Base-by-base conservation (phyloP, 2,329 filamentous ascomycete genomes). In the Xylaria sp. region DNA sequence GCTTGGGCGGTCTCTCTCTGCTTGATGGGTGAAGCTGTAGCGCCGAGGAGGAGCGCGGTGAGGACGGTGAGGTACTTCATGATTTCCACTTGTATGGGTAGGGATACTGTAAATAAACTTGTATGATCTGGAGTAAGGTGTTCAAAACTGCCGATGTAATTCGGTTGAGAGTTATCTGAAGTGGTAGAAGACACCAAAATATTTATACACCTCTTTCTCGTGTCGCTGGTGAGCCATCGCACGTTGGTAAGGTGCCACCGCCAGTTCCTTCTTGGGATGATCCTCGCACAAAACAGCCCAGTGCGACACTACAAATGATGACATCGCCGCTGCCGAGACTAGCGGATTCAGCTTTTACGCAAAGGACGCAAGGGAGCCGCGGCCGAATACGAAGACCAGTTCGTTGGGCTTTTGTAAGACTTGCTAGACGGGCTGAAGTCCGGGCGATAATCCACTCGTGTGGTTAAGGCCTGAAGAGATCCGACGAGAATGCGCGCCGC, bases 41-140 rank as follows among this genome's bases (percentile, higher is more conserved):
- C 73, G 66, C 68, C 64, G 10, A 75, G 70, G 58, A 75, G 68
- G 58, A 75, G 59, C 28, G 74, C 68, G n/a, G 72, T 62, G 28
- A 76, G 23, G 33, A 70, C 25, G 7, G 68, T 56, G 59, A 75
- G 20, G 52, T 62, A 67, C 70, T 74, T 76, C 73, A 76, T 77
- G 7, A 49, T 66, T 61, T 20, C n/a, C 25, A 28, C 23, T 58
- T 31, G 46, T 57, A 20, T 49, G 4, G 25, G 46, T 57, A 20
- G 25, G 4, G 25, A 23, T 46, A 8, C 25, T 54, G 15, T 51
- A 6, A 28, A 10, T n/a, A 3, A 20, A 33, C 57, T 5, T 25
- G 23, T 33, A 15, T 39, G 10, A 31, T 52, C 15, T n/a, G 15
- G 4, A n/a, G 2, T 4, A 13, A 31, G 39, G 3, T 60, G 7